These are phyloP conservation scores for Mycena filopes DNA, from an alignment of 768 basidiomycete species.

Conservation along the genomic window DNA sequence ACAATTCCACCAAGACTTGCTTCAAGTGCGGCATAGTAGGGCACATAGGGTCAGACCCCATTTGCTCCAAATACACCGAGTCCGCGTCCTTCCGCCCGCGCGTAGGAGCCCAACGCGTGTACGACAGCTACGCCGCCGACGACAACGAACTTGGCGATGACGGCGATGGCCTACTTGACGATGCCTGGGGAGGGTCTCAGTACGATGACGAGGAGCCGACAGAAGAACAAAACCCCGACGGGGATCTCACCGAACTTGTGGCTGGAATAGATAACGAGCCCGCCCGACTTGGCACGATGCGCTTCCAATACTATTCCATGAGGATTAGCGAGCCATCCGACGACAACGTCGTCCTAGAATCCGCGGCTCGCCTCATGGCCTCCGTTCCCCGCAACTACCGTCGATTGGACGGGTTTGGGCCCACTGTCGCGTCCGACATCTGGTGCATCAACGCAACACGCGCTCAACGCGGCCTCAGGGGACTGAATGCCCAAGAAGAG, in stretches of 20 bases:
- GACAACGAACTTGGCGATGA: background rate
- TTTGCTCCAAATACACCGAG: background rate
- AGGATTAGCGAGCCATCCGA: too few species aligned
- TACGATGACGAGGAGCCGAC: background rate
- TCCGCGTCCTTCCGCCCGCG: background rate
- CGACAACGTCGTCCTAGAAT: background rate
- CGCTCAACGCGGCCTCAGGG: background rate
- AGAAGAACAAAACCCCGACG: too few species aligned
- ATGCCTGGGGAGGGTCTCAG: slow-evolving; percentile 1
- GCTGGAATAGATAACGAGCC: background rate
- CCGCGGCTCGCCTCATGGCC: background rate
- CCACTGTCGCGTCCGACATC: background rate
- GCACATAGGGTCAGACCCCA: too few species aligned
- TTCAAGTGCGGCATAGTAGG: slow-evolving; percentile 2
- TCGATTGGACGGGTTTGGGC: background rate
- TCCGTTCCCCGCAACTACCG: background rate
- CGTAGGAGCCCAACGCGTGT: background rate
- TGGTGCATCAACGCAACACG: background rate
- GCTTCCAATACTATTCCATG: background rate
- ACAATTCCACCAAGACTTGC: background rate
- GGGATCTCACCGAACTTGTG: background rate
- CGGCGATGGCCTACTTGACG: background rate
- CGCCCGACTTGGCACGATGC: background rate
- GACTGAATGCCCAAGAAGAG: background rate
- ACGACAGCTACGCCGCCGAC: too few species aligned